Conservation (phyloP, 495 filamentous ascomycete species). For the Neurospora sp. region DNA sequence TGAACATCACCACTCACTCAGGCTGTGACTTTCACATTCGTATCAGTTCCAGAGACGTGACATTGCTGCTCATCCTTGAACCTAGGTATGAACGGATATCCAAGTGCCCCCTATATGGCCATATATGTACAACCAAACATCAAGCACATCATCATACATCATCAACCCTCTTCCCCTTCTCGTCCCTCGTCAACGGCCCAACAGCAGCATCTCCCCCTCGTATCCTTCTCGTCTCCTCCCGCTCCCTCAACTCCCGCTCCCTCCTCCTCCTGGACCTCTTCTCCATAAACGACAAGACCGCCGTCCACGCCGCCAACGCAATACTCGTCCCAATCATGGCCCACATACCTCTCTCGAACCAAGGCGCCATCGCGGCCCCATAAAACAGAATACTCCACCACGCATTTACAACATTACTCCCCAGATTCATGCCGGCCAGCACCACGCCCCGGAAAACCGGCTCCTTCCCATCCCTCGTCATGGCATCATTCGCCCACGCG, state of each 20-base stretch:
- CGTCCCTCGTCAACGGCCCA: not conserved
- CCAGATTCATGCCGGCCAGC: conserved; percentile 49
- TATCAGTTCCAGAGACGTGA: not conserved
- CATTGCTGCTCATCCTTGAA: not conserved
- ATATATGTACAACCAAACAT: not conserved
- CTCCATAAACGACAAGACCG: conserved; percentile 30
- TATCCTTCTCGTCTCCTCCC: not conserved
- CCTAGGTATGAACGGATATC: not conserved
- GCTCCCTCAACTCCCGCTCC: not conserved
- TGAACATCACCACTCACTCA: not conserved
- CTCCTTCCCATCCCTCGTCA: conserved; percentile 30
- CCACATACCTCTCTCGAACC: conserved; percentile 49
- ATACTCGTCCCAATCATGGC: conserved; percentile 47
- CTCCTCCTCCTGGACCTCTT: conserved; percentile 19
- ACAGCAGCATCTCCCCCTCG: not conserved
- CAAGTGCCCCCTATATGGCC: not conserved
- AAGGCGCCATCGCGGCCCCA: conserved; percentile 43
- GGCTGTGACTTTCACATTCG: not conserved
- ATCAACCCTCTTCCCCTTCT: not conserved
- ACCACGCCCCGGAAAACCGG: conserved; percentile 37
- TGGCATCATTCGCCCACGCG: conserved; percentile 51
- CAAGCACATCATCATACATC: not conserved
- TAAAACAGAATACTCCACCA: conserved; percentile 62
- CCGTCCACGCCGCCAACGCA: conserved; percentile 42
- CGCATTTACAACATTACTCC: conserved; percentile 46